Percentiles rank a stretch among this genome's conserved stretches.
Evolutionary conservation across 2,329 filamentous ascomycete species (phyloP).

Genomic region (Geoglossum cookeanum): DNA sequence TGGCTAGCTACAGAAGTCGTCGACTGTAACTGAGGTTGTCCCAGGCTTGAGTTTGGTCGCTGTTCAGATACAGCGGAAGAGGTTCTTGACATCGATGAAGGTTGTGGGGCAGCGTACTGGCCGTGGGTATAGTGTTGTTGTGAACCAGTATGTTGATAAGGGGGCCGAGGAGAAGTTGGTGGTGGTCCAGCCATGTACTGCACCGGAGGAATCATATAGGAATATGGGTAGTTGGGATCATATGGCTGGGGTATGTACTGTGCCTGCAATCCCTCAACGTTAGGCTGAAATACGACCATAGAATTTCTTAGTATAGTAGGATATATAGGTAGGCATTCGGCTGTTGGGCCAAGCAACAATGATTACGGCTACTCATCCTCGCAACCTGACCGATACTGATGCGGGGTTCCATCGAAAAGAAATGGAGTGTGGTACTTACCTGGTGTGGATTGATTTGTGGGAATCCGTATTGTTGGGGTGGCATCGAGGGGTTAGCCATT

Average conservation of each 20-base stretch:
- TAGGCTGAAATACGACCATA: slow-evolving; percentile 29
- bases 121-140: slow-evolving; percentile 28
- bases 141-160: slow-evolving; percentile 17
- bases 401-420: slow-evolving; percentile 12
- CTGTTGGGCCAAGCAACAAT: too few species aligned
- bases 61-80: slow-evolving; percentile 56
- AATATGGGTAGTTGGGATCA: slow-evolving; percentile 28
- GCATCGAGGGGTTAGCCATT: slow-evolving; percentile 44
- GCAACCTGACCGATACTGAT: neutral
- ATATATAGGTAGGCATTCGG: too few species aligned
- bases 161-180: slow-evolving; percentile 26
- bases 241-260: slow-evolving; percentile 36
- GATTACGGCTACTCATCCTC: too few species aligned
- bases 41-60: slow-evolving; percentile 44
- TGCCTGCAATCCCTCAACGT: slow-evolving; percentile 45
- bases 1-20: slow-evolving; percentile 30
- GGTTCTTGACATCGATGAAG: slow-evolving; percentile 59
- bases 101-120: slow-evolving; percentile 36
- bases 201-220: slow-evolving; percentile 23
- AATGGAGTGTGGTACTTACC: slow-evolving; percentile 31
- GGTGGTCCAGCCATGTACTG: slow-evolving; percentile 32
- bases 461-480: slow-evolving; percentile 38
- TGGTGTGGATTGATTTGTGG: slow-evolving; percentile 24
- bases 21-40: slow-evolving; percentile 33
- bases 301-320: too few species aligned